These are phyloP conservation scores for Capronia coronata DNA, from an alignment of 2,329 filamentous ascomycete species.

Conservation along the genomic window DNA sequence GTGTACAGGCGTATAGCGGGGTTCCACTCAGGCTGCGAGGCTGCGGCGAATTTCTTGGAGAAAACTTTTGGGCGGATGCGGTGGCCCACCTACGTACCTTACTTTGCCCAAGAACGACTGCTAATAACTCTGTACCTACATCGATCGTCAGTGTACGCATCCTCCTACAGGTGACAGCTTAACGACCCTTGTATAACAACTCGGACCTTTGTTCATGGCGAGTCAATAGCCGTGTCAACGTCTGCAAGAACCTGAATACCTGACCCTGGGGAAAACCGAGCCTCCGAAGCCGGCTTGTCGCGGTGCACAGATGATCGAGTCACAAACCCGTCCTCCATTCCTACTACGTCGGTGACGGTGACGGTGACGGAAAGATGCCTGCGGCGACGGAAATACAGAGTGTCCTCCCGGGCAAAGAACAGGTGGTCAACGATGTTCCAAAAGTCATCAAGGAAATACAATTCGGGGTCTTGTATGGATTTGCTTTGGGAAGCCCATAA, in stretches of 20 bases:
- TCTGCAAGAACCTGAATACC: background rate
- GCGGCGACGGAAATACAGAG: constrained; percentile 15
- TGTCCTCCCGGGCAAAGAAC: constrained; percentile 56
- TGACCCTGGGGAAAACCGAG: background rate
- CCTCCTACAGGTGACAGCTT: no score
- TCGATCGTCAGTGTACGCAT: no score
- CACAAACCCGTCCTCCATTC: background rate
- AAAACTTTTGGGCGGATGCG: constrained; percentile 8
- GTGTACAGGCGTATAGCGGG: background rate
- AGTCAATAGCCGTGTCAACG: background rate
- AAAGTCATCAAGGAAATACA: constrained; percentile 91
- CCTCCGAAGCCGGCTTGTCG: background rate
- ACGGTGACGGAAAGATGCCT: constrained; percentile 15
- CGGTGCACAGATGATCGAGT: constrained; percentile 8
- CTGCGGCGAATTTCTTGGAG: constrained; percentile 5
- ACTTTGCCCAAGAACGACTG: background rate
- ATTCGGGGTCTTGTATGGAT: constrained; percentile 76
- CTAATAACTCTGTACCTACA: background rate
- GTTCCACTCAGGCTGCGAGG: background rate
- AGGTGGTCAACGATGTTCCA: constrained; percentile 80
- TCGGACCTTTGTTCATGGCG: background rate
- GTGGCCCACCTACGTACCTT: constrained; percentile 14
- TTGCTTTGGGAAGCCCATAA: background rate
- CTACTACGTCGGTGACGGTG: background rate
- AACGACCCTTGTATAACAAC: no score